These are phyloP conservation scores for Fusarium oxysporum DNA, from an alignment of 2,329 filamentous ascomycete species.

Conservation along the genomic window DNA sequence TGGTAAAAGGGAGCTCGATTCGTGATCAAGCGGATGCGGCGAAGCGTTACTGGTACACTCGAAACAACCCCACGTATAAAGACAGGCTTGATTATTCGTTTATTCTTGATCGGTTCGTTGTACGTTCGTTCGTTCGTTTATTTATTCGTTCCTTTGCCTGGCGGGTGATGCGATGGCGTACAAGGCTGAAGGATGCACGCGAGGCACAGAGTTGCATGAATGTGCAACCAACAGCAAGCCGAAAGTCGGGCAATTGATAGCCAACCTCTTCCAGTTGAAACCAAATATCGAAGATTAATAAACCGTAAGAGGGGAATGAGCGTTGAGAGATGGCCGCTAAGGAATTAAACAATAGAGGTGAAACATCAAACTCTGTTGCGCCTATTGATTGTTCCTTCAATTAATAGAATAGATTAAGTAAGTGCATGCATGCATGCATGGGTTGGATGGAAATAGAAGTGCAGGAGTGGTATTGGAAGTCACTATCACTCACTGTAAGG, in stretches of 20 bases:
- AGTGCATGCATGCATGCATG: conserved; percentile 4
- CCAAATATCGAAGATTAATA: neutral
- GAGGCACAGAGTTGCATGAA: conserved; percentile 8
- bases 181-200: conserved; percentile 30
- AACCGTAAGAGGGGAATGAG: neutral
- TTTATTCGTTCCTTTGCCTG: conserved; percentile 11
- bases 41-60: neutral
- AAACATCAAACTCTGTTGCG: neutral
- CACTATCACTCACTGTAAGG: conserved; percentile 20
- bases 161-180: conserved; percentile 9
- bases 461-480: conserved; percentile 16
- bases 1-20: conserved; percentile 8
- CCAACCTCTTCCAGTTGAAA: conserved; percentile 3
- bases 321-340: neutral
- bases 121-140: neutral
- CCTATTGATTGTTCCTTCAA: neutral
- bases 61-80: neutral
- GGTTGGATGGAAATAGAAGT: conserved; percentile 35
- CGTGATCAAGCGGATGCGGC: neutral
- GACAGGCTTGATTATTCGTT: neutral
- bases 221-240: conserved; percentile 5
- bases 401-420: conserved; percentile 10
- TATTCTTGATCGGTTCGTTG: neutral
- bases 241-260: conserved; percentile 31
- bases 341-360: neutral